Conservation (phyloP, 2,329 filamentous ascomycete genomes). For the Penicillium griseofulvum region DNA sequence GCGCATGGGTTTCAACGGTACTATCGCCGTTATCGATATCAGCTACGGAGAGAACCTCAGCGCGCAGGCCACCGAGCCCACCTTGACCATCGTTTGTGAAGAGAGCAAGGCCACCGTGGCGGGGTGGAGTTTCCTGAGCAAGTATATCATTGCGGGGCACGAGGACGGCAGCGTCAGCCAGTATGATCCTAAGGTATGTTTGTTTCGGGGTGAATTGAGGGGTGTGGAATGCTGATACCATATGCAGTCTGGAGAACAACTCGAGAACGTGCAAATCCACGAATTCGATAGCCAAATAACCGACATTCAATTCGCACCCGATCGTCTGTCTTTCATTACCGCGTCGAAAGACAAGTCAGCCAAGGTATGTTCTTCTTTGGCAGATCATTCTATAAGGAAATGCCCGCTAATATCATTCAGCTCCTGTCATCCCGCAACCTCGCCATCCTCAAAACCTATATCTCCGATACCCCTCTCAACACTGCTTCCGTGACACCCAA, state of each 20-base stretch:
- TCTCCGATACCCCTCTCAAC: conserved; percentile 92
- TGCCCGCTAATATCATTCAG: conserved; percentile 41
- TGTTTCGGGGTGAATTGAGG: background rate
- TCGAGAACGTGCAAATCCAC: conserved; percentile 79
- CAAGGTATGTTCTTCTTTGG: conserved; percentile 58
- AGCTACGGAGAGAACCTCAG: conserved; percentile 71
- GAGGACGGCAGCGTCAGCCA: conserved; percentile 90
- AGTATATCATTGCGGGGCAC: conserved; percentile 97
- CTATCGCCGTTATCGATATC: conserved; percentile 91
- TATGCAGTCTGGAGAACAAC: conserved; percentile 68
- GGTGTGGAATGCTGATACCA: conserved; percentile 15
- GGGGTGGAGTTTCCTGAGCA: conserved; percentile 89
- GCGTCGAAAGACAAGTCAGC: conserved; percentile 97
- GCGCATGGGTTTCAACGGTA: conserved; percentile 93
- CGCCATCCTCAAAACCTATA: conserved; percentile 87
- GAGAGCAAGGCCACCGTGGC: conserved; percentile 97
- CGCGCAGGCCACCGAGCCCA: conserved; percentile 79
- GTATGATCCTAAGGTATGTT: conserved; percentile 79
- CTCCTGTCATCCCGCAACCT: conserved; percentile 84
- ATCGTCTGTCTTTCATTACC: conserved; percentile 98
- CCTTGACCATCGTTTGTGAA: conserved; percentile 84
- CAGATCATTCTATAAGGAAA: background rate
- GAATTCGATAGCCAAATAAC: conserved; percentile 80
- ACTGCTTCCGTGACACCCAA: conserved; percentile 89
- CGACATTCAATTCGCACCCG: conserved; percentile 90